phyloP scores from a whole-genome alignment of 1,139 yeast genomes.

The Nakaseomyces delphensis region DNA sequence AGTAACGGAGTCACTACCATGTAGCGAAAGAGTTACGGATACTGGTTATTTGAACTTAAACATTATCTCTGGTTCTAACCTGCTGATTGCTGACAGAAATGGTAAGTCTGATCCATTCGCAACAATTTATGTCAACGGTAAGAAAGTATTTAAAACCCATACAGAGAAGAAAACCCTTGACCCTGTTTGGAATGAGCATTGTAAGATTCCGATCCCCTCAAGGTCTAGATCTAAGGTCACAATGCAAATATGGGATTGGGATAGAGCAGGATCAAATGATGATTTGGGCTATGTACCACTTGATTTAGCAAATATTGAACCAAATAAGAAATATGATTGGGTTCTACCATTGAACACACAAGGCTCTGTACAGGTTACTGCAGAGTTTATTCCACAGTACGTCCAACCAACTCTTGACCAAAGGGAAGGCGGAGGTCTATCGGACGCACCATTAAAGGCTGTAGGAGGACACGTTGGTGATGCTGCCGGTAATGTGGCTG shows the following conservation, averaged over 20 bases:
- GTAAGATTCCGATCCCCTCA: conserved; percentile 52
- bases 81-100: conserved; percentile 54
- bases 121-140: conserved; percentile 44
- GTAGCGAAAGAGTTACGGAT: conserved; percentile 54
- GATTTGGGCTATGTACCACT: conserved; percentile 45
- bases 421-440: conserved; percentile 36
- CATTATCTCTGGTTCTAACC: conserved; percentile 44
- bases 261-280: conserved; percentile 60
- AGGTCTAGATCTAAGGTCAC: conserved; percentile 46
- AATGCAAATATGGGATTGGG: conserved; percentile 64
- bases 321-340: conserved; percentile 40
- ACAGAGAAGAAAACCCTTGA: conserved; percentile 55
- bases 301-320: conserved; percentile 43
- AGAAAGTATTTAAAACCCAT: conserved; percentile 48
- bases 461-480: conserved; percentile 39
- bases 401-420: conserved; percentile 47
- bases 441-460: conserved; percentile 43
- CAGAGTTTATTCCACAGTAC: conserved; percentile 57
- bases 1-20: conserved; percentile 43
- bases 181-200: conserved; percentile 61
- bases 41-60: conserved; percentile 55
- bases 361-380: conserved; percentile 48
- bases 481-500: conserved; percentile 28
- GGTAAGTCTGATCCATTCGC: conserved; percentile 72
- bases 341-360: conserved; percentile 48